phyloP scores from a whole-genome alignment of 2,329 filamentous ascomycete genomes.

The Fusarium anthophilum region DNA sequence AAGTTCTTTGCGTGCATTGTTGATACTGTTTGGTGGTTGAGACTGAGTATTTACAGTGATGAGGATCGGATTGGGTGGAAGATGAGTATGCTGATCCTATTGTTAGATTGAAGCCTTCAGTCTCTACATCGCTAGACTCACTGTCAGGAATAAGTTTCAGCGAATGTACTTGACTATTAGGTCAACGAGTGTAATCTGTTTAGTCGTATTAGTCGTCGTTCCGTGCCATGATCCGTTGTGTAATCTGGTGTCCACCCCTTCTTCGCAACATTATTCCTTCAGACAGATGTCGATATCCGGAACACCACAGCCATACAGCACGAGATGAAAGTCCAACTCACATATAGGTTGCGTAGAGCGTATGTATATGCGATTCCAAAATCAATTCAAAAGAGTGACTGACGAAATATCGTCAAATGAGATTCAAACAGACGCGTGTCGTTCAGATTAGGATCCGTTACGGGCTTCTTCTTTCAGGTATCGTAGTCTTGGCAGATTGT shows the following conservation, averaged over 20 bases:
- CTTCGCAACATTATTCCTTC: not conserved
- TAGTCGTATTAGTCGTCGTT: slow-evolving; percentile 14
- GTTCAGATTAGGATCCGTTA: slow-evolving; percentile 41
- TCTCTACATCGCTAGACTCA: slow-evolving; percentile 32
- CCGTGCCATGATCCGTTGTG: not conserved
- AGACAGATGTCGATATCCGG: too few species aligned
- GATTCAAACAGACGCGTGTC: slow-evolving; percentile 43
- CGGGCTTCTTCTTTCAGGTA: slow-evolving; percentile 20
- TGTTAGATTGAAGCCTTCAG: slow-evolving; percentile 6
- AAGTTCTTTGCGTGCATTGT: slow-evolving; percentile 60
- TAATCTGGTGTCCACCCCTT: not conserved
- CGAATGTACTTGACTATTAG: slow-evolving; percentile 68
- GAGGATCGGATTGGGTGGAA: slow-evolving; percentile 30
- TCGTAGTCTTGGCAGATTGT: slow-evolving; percentile 26
- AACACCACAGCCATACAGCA: not conserved
- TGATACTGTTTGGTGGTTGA: slow-evolving; percentile 29
- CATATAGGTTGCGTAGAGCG: slow-evolving; percentile 45
- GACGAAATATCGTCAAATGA: slow-evolving; percentile 57
- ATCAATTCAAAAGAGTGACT: slow-evolving; percentile 56
- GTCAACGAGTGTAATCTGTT: slow-evolving; percentile 60
- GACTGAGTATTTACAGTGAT: slow-evolving; percentile 33
- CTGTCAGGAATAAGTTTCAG: slow-evolving; percentile 61
- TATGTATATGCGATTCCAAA: slow-evolving; percentile 42
- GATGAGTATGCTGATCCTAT: slow-evolving; percentile 24
- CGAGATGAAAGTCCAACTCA: slow-evolving; percentile 24